Conservation (phyloP, 1,284 basidiomycete species). For the Vanrija humicola region DNA sequence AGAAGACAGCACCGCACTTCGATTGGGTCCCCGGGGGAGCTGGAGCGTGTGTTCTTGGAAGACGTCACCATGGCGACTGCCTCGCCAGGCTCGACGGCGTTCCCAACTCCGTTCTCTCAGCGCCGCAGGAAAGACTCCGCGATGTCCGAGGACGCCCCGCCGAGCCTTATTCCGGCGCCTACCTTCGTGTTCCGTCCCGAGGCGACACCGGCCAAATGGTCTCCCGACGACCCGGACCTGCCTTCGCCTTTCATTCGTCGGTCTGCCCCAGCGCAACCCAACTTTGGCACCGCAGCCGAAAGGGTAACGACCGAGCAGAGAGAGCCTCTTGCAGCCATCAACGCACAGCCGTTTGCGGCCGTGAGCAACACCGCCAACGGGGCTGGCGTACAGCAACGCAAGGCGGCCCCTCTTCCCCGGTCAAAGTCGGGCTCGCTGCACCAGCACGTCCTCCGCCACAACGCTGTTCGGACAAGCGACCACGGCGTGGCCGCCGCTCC, state of each 20-base stretch:
- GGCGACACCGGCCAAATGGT: constrained; percentile 45
- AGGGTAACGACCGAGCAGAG: constrained; percentile 2
- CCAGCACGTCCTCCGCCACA: constrained; percentile 4
- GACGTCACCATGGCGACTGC: constrained; percentile 42
- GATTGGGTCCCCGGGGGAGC: constrained; percentile 41
- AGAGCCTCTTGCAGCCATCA: constrained; percentile 18
- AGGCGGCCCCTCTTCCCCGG: background rate
- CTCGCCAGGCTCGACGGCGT: constrained; percentile 25
- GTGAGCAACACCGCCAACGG: background rate
- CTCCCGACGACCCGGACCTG: constrained; percentile 37
- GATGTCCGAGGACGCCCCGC: constrained; percentile 8
- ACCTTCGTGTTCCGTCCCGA: constrained; percentile 34
- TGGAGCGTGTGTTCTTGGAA: constrained; percentile 22
- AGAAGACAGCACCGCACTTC: constrained; percentile 23
- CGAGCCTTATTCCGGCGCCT: constrained; percentile 36
- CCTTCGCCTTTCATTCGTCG: constrained; percentile 40
- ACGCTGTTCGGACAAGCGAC: constrained; percentile 1
- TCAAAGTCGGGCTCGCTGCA: background rate
- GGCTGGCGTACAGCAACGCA: background rate
- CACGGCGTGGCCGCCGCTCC: background rate
- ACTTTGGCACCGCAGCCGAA: background rate
- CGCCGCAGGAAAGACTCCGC: no score
- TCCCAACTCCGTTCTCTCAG: constrained; percentile 7
- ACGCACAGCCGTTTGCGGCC: constrained; percentile 4
- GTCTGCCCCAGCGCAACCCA: constrained; percentile 9